Percentiles rank a stretch among this genome's conserved stretches.
phyloP scores from a whole-genome alignment of 257 asterid species.

The Prunella vulgaris region DNA sequence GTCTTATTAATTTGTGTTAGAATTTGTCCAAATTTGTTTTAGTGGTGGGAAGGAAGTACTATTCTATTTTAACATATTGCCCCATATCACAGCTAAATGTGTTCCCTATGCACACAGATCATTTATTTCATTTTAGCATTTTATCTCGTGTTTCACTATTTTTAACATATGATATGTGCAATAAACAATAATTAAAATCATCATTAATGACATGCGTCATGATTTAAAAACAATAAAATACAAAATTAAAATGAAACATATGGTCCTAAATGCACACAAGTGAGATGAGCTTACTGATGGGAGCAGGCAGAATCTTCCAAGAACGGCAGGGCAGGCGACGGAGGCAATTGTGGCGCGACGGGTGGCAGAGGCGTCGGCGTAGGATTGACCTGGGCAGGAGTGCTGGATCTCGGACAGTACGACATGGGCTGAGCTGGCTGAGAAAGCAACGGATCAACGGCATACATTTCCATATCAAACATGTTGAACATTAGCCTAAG shows the following conservation, averaged over 20 bases:
- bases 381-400: slow-evolving; percentile 21
- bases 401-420: slow-evolving; percentile 47
- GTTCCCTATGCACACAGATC: too few species aligned
- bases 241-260: too few species aligned
- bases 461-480: slow-evolving; percentile 64
- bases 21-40: too few species aligned
- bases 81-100: too few species aligned
- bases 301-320: slow-evolving; percentile 79
- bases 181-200: not conserved
- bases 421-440: slow-evolving; percentile 74
- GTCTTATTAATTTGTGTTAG: too few species aligned
- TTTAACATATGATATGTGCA: not conserved
- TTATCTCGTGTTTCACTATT: too few species aligned
- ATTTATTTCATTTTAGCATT: too few species aligned
- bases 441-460: slow-evolving; percentile 69
- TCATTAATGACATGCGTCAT: too few species aligned
- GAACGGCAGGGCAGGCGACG: slow-evolving; percentile 40
- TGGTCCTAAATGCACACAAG: too few species aligned
- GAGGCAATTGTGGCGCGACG: not conserved
- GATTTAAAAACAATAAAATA: too few species aligned
- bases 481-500: slow-evolving; percentile 48
- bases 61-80: too few species aligned
- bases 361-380: slow-evolving; percentile 25
- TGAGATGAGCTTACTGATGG: slow-evolving; percentile 49
- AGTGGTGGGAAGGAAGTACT: too few species aligned